Percentiles rank a stretch among this genome's conserved stretches.
Conservation (phyloP, 805 yeast species). For the Wickerhamiella domercqiae region DNA sequence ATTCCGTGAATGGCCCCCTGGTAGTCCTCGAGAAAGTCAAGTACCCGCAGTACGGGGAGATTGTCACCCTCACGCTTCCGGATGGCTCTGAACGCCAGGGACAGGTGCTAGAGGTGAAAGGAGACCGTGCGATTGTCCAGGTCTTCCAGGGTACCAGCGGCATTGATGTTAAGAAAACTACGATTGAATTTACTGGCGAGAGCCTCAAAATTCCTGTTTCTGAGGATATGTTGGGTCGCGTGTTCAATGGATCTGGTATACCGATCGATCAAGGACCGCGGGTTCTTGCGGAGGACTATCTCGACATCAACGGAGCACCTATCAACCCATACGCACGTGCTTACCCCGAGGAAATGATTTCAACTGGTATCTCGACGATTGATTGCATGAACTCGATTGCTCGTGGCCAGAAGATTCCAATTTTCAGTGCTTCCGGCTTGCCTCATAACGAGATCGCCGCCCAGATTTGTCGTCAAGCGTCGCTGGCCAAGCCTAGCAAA, state of each 20-base stretch:
- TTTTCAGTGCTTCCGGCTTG: constrained; percentile 96
- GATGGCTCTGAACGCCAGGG: constrained; percentile 94
- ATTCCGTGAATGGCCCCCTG: constrained; percentile 96
- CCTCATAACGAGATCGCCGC: constrained; percentile 99
- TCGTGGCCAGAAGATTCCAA: constrained; percentile 98
- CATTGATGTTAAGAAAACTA: constrained; percentile 93
- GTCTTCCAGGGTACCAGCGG: constrained; percentile 99
- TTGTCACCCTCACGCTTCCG: constrained; percentile 90
- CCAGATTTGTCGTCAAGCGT: constrained; percentile 99
- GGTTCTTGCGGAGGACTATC: constrained; percentile 94
- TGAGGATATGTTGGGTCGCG: constrained; percentile 94
- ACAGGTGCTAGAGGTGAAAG: constrained; percentile 95
- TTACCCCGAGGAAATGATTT: constrained; percentile 99
- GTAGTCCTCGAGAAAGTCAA: constrained; percentile 79
- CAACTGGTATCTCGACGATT: constrained; percentile 96
- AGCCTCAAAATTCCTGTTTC: constrained; percentile 86
- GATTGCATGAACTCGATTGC: constrained; percentile 99
- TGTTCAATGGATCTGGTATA: constrained; percentile 97
- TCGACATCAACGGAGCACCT: constrained; percentile 98
- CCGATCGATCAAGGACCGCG: constrained; percentile 97
- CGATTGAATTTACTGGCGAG: constrained; percentile 94
- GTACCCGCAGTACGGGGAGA: constrained; percentile 86
- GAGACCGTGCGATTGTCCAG: constrained; percentile 93
- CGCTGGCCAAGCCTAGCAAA: constrained; percentile 96
- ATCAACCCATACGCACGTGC: constrained; percentile 97